Conservation (phyloP, 2,329 filamentous ascomycete species). For the Massarina eburnea region DNA sequence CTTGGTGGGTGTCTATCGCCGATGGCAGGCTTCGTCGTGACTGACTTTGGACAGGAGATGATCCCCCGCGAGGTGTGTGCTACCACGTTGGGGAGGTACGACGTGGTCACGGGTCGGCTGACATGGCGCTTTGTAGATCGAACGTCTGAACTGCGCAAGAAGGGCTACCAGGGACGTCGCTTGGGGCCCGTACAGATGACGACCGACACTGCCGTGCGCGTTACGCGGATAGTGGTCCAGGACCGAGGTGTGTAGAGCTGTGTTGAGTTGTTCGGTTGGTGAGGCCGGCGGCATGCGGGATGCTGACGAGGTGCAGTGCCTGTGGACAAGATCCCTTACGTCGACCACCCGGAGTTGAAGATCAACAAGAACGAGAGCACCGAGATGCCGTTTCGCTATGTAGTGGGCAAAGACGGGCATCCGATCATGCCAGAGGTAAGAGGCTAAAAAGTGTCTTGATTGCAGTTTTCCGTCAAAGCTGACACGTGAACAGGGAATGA, state of each 20-base stretch:
- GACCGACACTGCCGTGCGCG: slow-evolving; percentile 92
- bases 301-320: slow-evolving; percentile 58
- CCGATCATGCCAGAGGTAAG: slow-evolving; percentile 89
- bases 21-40: slow-evolving; percentile 3
- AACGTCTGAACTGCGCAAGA: slow-evolving; percentile 91
- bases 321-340: slow-evolving; percentile 75
- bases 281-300: not conserved
- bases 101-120: slow-evolving; percentile 15
- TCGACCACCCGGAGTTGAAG: slow-evolving; percentile 86
- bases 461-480: slow-evolving; percentile 13
- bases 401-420: slow-evolving; percentile 70
- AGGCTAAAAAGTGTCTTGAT: slow-evolving; percentile 12
- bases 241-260: slow-evolving; percentile 78
- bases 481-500: slow-evolving; percentile 72
- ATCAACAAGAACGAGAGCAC: slow-evolving; percentile 92
- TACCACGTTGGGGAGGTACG: slow-evolving; percentile 6
- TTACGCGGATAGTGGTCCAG: slow-evolving; percentile 86
- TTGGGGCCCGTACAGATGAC: slow-evolving; percentile 97
- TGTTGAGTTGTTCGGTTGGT: slow-evolving; percentile 7
- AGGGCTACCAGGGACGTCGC: slow-evolving; percentile 84
- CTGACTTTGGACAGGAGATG: slow-evolving; percentile 67
- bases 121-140: slow-evolving; percentile 63
- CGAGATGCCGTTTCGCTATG: slow-evolving; percentile 97
- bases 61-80: slow-evolving; percentile 80
- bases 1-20: slow-evolving; percentile 62